phyloP scores from a whole-genome alignment of 768 basidiomycete genomes.

The Psilocybe azurescens region DNA sequence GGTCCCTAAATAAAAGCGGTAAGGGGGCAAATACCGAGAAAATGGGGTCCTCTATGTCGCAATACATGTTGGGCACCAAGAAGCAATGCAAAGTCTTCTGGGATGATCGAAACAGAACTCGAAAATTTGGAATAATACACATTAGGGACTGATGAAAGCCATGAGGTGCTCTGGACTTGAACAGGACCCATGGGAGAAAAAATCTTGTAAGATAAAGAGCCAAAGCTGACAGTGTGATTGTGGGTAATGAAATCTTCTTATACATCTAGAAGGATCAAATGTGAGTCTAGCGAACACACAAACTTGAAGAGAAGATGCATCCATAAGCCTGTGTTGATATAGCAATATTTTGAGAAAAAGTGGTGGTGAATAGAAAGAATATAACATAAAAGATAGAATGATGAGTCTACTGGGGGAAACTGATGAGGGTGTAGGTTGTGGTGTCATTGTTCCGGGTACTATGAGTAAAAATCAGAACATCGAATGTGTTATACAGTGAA shows the following conservation, averaged over 20 bases:
- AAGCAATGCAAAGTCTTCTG: background rate
- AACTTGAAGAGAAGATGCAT: constrained; percentile 6
- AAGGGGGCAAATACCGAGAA: background rate
- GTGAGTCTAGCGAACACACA: background rate
- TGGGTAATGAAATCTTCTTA: constrained; percentile 5
- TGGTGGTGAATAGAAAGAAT: constrained; percentile 20
- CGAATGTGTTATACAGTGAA: constrained; percentile 12
- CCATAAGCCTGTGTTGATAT: background rate
- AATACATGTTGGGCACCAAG: background rate
- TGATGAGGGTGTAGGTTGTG: constrained; percentile 48
- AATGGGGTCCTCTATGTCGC: background rate
- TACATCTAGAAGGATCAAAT: constrained; percentile 4
- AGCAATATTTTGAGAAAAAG: constrained; percentile 6
- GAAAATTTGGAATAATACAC: too few species aligned
- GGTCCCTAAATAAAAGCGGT: background rate
- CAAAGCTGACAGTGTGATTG: constrained; percentile 6
- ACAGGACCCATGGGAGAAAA: background rate
- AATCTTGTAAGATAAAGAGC: background rate
- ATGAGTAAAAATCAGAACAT: constrained; percentile 3
- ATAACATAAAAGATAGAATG: constrained; percentile 32
- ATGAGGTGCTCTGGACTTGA: background rate
- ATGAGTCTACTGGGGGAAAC: constrained; percentile 54
- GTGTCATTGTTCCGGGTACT: constrained; percentile 64
- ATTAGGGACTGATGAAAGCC: background rate
- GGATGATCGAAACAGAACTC: background rate